Conservation (phyloP, 441 rosid species). For the Jatropha podagrica region DNA sequence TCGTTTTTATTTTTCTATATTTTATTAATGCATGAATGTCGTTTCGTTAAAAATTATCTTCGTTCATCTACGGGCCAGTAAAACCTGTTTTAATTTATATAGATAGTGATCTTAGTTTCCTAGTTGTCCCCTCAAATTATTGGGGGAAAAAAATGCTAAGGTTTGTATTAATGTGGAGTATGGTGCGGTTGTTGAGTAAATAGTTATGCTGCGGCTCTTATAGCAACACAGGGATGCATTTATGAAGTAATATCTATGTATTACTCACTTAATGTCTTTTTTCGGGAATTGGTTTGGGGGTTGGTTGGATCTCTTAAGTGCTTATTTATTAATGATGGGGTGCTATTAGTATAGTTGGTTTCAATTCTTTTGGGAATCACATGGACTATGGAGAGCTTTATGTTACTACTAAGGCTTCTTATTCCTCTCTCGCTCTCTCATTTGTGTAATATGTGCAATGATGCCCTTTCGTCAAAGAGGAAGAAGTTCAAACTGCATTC, state of each 20-base stretch:
- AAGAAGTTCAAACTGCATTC: background rate
- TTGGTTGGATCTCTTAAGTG: conserved; percentile 7
- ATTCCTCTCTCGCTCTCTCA: too few relatives aligned
- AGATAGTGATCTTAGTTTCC: background rate
- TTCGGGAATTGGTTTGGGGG: background rate
- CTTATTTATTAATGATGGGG: background rate
- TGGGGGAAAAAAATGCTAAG: background rate
- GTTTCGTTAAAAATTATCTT: background rate
- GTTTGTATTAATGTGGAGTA: background rate
- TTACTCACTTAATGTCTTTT: background rate
- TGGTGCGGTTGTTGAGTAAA: background rate
- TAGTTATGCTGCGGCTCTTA: background rate
- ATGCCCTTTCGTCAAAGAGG: background rate
- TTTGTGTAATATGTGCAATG: background rate
- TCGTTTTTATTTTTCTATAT: background rate
- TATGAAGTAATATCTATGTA: background rate
- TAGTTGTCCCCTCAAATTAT: background rate
- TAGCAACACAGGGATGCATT: background rate
- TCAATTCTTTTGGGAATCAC: background rate
- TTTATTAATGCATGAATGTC: background rate
- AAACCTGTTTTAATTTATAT: background rate
- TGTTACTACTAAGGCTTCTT: background rate
- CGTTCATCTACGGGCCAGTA: background rate
- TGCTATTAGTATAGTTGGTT: background rate
- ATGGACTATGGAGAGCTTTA: background rate